Conservation (phyloP, 805 yeast species). For the Debaryomyces castellii region DNA sequence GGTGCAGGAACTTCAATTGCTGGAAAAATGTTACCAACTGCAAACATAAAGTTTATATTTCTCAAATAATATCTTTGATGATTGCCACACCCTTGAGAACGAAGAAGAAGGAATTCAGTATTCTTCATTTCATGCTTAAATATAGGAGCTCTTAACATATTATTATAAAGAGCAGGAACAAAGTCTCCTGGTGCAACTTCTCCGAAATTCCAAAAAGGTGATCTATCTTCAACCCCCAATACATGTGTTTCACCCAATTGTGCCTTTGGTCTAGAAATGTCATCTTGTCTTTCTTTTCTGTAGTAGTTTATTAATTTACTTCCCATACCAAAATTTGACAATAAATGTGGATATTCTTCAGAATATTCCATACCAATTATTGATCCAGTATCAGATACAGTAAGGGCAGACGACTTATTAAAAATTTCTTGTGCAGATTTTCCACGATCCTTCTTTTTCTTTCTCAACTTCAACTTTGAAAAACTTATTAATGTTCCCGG, state of each 20-base stretch:
- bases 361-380: constrained; percentile 82
- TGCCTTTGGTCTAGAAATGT: constrained; percentile 80
- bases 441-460: constrained; percentile 87
- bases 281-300: constrained; percentile 78
- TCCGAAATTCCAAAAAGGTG: constrained; percentile 98
- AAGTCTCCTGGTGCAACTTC: constrained; percentile 92
- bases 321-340: constrained; percentile 94
- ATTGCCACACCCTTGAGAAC: constrained; percentile 79
- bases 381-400: constrained; percentile 80
- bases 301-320: constrained; percentile 90
- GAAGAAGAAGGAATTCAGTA: constrained; percentile 80
- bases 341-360: constrained; percentile 80
- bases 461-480: constrained; percentile 71
- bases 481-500: constrained; percentile 79
- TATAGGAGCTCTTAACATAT: constrained; percentile 88
- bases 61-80: constrained; percentile 70
- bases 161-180: constrained; percentile 91
- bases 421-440: constrained; percentile 76
- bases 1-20: constrained; percentile 97
- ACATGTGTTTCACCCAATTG: constrained; percentile 94
- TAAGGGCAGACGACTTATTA: constrained; percentile 67
- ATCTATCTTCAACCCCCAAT: constrained; percentile 90
- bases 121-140: constrained; percentile 76
- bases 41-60: constrained; percentile 67
- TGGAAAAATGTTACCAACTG: constrained; percentile 91